These are phyloP conservation scores for Cordyceps tenuipes DNA, from an alignment of 2,329 filamentous ascomycete species.

Conservation along the genomic window DNA sequence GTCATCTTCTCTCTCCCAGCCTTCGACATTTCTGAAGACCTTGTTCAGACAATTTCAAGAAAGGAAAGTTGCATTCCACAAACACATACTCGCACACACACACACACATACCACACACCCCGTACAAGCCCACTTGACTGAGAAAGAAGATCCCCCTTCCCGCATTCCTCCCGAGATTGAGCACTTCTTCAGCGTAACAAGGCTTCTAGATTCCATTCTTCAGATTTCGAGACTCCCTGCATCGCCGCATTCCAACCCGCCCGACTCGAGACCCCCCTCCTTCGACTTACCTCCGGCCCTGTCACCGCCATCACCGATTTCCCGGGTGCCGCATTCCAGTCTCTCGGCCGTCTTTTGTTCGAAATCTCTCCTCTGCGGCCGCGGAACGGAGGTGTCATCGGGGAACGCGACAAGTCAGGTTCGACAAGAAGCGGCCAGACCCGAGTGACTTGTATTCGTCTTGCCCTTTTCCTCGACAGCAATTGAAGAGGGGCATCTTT, in stretches of 20 bases:
- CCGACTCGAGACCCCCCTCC: not conserved
- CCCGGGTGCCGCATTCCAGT: conserved; percentile 4
- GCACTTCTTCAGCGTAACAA: not conserved
- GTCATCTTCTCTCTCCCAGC: not conserved
- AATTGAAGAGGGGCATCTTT: not conserved
- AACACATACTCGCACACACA: conserved; percentile 1
- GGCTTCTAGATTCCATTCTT: too few relatives aligned
- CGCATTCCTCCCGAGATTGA: not conserved
- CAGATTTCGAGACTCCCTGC: not conserved
- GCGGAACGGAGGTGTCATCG: not conserved
- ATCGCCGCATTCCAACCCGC: not conserved
- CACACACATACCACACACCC: not conserved
- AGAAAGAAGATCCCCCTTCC: not conserved
- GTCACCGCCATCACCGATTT: not conserved
- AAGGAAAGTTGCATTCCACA: conserved; percentile 12
- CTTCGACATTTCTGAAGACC: conserved; percentile 1
- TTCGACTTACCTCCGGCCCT: not conserved
- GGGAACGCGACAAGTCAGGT: not conserved
- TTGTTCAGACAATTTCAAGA: not conserved
- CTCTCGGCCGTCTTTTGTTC: not conserved
- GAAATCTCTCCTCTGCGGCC: not conserved
- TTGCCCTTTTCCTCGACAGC: not conserved
- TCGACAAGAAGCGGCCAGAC: not conserved
- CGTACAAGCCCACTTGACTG: not conserved
- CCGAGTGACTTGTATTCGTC: not conserved